These are phyloP conservation scores for Xanthoceras sorbifolium DNA, from an alignment of 345 rosid species.

Conservation along the genomic window DNA sequence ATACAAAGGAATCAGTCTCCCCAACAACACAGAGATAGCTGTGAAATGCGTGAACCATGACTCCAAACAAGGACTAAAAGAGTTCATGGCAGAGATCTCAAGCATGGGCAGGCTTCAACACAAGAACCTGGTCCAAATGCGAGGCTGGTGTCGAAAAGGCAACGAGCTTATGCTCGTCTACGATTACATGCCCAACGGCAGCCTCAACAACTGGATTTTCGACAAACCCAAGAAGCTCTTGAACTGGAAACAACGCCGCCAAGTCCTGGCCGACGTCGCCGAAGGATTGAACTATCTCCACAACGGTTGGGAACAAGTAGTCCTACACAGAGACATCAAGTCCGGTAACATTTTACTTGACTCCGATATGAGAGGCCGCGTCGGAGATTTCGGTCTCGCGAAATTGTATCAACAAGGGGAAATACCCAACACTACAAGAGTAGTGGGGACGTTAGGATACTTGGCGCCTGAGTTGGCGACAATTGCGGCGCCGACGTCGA, in stretches of 20 bases:
- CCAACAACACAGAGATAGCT: slow-evolving; percentile 59
- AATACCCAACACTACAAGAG: slow-evolving; percentile 74
- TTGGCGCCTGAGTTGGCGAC: slow-evolving; percentile 81
- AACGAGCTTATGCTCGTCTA: slow-evolving; percentile 79
- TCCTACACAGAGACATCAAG: slow-evolving; percentile 80
- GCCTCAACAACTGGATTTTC: slow-evolving; percentile 75
- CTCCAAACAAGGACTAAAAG: slow-evolving; percentile 85
- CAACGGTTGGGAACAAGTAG: slow-evolving; percentile 91
- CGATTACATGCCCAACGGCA: slow-evolving; percentile 88
- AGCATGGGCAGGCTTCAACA: slow-evolving; percentile 89
- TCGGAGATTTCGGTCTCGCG: slow-evolving; percentile 89
- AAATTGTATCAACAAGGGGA: slow-evolving; percentile 76
- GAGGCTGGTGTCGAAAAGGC: slow-evolving; percentile 86
- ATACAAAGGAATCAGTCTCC: slow-evolving; percentile 50
- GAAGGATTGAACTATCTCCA: slow-evolving; percentile 85
- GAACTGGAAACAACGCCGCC: slow-evolving; percentile 60
- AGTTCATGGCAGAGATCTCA: slow-evolving; percentile 95
- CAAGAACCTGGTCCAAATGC: slow-evolving; percentile 75
- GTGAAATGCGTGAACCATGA: slow-evolving; percentile 87
- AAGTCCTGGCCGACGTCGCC: slow-evolving; percentile 70
- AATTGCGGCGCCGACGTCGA: slow-evolving; percentile 51
- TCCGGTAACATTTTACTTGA: slow-evolving; percentile 82
- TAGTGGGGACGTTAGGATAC: slow-evolving; percentile 89
- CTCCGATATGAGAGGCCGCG: slow-evolving; percentile 74
- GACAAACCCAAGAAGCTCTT: slow-evolving; percentile 51